Evolutionary conservation across 148 eudicot species (phyloP), one percentile per base, ranked within the genome.

Genomic region (Camellia granthamiana): DNA sequence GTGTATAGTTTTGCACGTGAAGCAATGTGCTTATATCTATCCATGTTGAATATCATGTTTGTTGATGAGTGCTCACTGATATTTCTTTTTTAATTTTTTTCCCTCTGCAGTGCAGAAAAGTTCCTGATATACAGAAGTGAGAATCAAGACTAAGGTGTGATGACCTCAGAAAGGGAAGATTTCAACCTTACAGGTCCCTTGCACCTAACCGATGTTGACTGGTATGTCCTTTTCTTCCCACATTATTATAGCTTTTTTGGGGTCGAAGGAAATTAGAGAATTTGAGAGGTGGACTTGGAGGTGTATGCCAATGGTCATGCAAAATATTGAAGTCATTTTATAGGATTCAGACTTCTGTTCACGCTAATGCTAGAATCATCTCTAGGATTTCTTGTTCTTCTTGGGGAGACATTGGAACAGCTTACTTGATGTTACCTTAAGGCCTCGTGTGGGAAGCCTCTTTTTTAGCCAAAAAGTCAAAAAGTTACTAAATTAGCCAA

Each of bases 201-300:
- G 62, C 92, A 92, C 82, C 92, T 94, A 13, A 83, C 88, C 4
- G 85, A 84, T 82, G 90, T 94, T 77, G 97, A 94, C 82, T 94
- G 98, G 98, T 94, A 84, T 84, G 88, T 75, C 67, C 23, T 23
- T 81, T 59, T 51, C 49, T 75, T 42, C 78, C 69, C 72, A n/a
- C 61, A 44, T 30, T 42, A 19, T 74, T 30, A 30, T 67, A 61
- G 21, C 18, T 0, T 61, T 66, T 49, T 69, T 58, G 16, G 7
- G 12, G 21, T 55, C 3, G 52, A 49, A 49, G 52, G 7, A 49
- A 49, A 49, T 49, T 49, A 16, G 13, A 68, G 68, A 11, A 12
- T 46, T 46, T 18, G 3, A 30, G 49, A 75, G 42, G 30, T 80
- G 78, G 72, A 30, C 63, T 21, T 23, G 77, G 16, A 0, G 12